These are phyloP conservation scores for Prunus armeniaca DNA, from an alignment of 306 rosid genomes.

Conservation along the genomic window DNA sequence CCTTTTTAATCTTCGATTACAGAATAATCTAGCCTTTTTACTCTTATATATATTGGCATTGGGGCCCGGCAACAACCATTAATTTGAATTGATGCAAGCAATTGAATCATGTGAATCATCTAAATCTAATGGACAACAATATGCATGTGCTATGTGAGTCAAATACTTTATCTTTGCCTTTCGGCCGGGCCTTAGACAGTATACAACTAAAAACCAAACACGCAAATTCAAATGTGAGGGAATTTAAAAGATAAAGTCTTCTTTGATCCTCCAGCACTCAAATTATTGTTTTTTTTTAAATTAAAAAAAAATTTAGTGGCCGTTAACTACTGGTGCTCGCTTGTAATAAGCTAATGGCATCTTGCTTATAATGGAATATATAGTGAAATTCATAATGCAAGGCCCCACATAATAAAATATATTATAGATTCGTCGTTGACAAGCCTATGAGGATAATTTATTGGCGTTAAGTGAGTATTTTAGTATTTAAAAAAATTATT, in stretches of 20 bases:
- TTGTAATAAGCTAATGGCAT: background rate
- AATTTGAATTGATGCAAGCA: no score
- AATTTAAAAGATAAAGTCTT: background rate
- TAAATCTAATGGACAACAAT: background rate
- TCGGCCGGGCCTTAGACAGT: conserved; percentile 3
- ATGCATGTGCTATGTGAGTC: conserved; percentile 14
- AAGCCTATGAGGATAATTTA: background rate
- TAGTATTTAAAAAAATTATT: background rate
- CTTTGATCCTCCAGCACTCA: background rate
- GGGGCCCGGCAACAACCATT: background rate
- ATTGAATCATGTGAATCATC: background rate
- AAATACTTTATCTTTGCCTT: background rate
- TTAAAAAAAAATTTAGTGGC: background rate
- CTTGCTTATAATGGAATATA: background rate
- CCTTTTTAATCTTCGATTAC: background rate
- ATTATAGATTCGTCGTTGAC: background rate
- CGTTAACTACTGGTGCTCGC: background rate
- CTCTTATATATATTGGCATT: background rate
- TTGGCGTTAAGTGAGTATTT: background rate
- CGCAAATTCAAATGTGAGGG: background rate
- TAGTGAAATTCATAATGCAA: background rate
- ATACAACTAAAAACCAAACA: conserved; percentile 5
- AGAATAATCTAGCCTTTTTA: background rate
- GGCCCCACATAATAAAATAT: background rate
- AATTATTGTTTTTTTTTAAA: background rate